Evolutionary conservation across 2,329 filamentous ascomycete genomes (phyloP).

Genomic region (Monilinia polystroma): DNA sequence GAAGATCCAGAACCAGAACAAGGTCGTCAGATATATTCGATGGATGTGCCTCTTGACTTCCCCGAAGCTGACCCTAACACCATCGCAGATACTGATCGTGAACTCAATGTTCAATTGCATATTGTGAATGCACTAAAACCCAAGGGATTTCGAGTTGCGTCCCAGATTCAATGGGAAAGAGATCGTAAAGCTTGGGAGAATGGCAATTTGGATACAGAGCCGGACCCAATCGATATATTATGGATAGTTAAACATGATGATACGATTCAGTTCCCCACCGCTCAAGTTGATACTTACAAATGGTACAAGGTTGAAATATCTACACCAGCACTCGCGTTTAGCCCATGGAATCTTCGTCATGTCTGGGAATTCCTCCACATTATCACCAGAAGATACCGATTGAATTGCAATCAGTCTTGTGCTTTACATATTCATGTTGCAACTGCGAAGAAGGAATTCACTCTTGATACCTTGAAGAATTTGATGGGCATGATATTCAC

Average conservation of each 20-base stretch:
- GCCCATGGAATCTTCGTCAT: conserved; percentile 17
- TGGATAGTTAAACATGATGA: conserved; percentile 25
- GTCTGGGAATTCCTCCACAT: conserved; percentile 22
- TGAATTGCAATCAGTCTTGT: conserved; percentile 33
- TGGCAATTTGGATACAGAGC: background rate
- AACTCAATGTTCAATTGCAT: conserved; percentile 17
- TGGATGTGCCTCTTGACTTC: background rate
- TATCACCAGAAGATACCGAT: conserved; percentile 27
- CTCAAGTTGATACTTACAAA: conserved; percentile 9
- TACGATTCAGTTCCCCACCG: conserved; percentile 7
- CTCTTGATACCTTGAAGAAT: conserved; percentile 35
- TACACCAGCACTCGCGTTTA: conserved; percentile 28
- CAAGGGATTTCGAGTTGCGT: conserved; percentile 16
- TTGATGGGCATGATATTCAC: conserved; percentile 35
- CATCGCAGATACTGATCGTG: conserved; percentile 6
- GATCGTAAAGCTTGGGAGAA: background rate
- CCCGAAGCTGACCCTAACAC: background rate
- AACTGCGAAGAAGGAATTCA: conserved; percentile 33
- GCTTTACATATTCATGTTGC: conserved; percentile 41
- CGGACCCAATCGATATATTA: background rate
- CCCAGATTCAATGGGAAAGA: conserved; percentile 11
- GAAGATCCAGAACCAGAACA: conserved; percentile 25
- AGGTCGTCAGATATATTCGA: conserved; percentile 16
- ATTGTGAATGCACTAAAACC: conserved; percentile 8
- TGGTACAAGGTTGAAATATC: conserved; percentile 29